phyloP scores from a whole-genome alignment of 2,329 filamentous ascomycete species.

The Epichloe sp. region DNA sequence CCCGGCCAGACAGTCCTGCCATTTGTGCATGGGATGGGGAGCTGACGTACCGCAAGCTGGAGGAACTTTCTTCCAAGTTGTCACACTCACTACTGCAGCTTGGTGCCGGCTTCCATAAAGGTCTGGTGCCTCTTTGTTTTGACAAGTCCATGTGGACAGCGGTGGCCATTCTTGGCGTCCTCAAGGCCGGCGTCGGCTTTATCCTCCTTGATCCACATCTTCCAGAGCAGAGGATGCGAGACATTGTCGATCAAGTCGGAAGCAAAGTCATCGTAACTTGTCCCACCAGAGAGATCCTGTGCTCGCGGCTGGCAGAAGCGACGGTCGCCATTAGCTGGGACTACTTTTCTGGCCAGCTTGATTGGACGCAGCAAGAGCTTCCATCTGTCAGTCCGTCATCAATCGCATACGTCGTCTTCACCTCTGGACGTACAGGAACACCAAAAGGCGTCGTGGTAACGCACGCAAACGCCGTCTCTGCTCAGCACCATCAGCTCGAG shows the following conservation, averaged over 20 bases:
- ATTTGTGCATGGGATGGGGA: constrained; percentile 36
- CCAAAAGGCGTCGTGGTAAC: constrained; percentile 8
- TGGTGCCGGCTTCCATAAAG: constrained; percentile 23
- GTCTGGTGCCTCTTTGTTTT: constrained; percentile 34
- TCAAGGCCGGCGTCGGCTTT: constrained; percentile 35
- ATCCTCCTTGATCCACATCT: constrained; percentile 34
- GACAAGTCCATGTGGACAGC: constrained; percentile 35
- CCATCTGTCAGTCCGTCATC: background rate
- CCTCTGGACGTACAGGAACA: constrained; percentile 4
- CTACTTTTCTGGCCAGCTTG: background rate
- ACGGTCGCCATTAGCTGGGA: background rate
- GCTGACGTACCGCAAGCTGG: constrained; percentile 32
- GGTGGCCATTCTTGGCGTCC: constrained; percentile 31
- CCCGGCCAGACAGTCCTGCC: constrained; percentile 26
- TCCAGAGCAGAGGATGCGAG: constrained; percentile 29
- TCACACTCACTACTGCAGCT: constrained; percentile 24
- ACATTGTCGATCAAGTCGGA: constrained; percentile 27
- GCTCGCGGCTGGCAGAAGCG: background rate
- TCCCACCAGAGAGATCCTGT: background rate
- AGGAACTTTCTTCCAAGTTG: constrained; percentile 27
- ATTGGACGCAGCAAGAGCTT: too few species aligned
- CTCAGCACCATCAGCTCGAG: background rate
- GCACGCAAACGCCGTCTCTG: background rate
- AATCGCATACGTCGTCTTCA: constrained; percentile 3
- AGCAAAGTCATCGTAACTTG: background rate